A percentile compares a stretch with the other conserved stretches of the same genome.
Evolutionary conservation across 2,329 filamentous ascomycete species (phyloP).

Genomic region (Aspergillus ustus): DNA sequence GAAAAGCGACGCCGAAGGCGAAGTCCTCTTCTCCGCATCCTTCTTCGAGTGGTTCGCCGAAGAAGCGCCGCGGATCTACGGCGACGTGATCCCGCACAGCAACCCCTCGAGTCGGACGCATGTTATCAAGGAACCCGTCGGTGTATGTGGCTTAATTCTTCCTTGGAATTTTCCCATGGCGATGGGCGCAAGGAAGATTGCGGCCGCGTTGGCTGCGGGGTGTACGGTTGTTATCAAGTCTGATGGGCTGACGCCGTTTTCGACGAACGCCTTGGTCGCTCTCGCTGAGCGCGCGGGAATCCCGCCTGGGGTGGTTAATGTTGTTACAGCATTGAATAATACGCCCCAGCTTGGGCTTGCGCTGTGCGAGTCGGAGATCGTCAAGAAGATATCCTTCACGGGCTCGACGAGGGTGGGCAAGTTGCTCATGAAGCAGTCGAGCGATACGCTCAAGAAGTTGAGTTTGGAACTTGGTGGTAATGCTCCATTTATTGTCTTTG

Average conservation of each 20-base stretch:
- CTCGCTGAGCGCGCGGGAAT: constrained; percentile 82
- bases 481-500: constrained; percentile 92
- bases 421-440: constrained; percentile 85
- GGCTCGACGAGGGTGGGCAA: constrained; percentile 68
- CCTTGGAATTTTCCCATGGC: constrained; percentile 65
- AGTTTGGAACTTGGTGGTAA: constrained; percentile 92
- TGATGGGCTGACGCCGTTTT: constrained; percentile 86
- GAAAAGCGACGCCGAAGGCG: constrained; percentile 55
- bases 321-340: constrained; percentile 77
- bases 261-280: constrained; percentile 79
- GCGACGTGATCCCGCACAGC: constrained; percentile 61
- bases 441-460: constrained; percentile 77
- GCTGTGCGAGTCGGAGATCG: constrained; percentile 48
- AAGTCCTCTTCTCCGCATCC: constrained; percentile 53
- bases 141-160: constrained; percentile 68
- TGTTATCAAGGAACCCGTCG: constrained; percentile 56
- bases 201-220: constrained; percentile 74
- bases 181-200: constrained; percentile 54
- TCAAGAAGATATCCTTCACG: constrained; percentile 95
- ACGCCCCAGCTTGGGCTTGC: constrained; percentile 70
- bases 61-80: constrained; percentile 60
- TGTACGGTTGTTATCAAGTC: constrained; percentile 91
- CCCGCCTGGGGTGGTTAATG: constrained; percentile 78
- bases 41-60: constrained; percentile 65
- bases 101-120: constrained; percentile 53